Conservation (phyloP, 2,329 filamentous ascomycete species). For the Clarireedia paspali region DNA sequence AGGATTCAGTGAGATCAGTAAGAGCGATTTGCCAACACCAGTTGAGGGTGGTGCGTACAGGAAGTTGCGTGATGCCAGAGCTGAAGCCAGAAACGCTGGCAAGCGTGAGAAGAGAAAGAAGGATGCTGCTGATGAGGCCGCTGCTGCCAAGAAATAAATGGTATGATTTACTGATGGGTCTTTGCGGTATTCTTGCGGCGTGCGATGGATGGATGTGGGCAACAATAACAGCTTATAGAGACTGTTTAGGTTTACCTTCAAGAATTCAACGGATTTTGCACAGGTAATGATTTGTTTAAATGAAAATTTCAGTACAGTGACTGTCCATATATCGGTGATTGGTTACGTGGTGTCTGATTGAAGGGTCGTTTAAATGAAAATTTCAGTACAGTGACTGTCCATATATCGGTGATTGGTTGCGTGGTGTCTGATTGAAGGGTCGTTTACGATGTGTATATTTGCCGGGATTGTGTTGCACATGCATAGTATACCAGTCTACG, state of each 20-base stretch:
- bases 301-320: no score
- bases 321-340: no score
- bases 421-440: no score
- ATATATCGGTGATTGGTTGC: no score
- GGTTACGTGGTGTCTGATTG: no score
- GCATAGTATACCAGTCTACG: no score
- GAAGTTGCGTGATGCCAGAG: constrained; percentile 76
- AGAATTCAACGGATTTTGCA: constrained; percentile 29
- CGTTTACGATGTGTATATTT: no score
- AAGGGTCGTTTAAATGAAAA: no score
- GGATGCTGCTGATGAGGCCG: constrained; percentile 78
- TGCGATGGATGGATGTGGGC: constrained; percentile 24
- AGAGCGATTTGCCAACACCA: constrained; percentile 69
- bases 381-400: no score
- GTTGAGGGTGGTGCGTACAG: constrained; percentile 79
- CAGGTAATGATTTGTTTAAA: not conserved
- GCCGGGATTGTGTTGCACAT: no score
- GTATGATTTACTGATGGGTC: constrained; percentile 25
- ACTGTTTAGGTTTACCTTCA: constrained; percentile 32
- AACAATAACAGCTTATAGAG: constrained; percentile 26
- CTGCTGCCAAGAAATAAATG: constrained; percentile 72
- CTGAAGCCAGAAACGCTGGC: constrained; percentile 74
- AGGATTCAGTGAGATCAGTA: constrained; percentile 68
- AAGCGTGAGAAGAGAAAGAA: constrained; percentile 87
- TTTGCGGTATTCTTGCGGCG: constrained; percentile 23